Evolutionary conservation across 148 eudicot species (phyloP), one percentile per base, ranked within the genome.

Genomic region (Rhododendron molle): DNA sequence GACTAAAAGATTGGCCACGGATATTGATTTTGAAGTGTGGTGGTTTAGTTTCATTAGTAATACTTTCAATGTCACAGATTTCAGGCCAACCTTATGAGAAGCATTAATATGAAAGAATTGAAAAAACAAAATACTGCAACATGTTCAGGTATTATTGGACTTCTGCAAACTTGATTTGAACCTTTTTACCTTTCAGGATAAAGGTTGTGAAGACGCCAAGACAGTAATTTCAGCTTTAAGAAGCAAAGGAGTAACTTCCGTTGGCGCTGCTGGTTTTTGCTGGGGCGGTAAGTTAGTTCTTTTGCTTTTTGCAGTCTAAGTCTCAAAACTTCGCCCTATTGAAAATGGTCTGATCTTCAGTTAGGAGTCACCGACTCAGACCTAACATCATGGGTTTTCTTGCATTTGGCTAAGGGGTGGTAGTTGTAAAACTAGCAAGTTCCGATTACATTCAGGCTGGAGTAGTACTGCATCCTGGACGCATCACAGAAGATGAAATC

Each of bases 381-480:
- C 6, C 83, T 87, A 67, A 32, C 6, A 11, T 77, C 28, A 7
- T 73, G 16, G 38, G 26, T 78, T 85, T 72, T 47, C 38, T 77
- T 56, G 86, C 40, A 18, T 71, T 46, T 62, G 18, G 32, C 40
- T 80, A 86, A 91, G 94, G 93, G 34, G 80, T 86, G 85, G 91
- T 88, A 5, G 93, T 83, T 56, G 88, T 71, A 38, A 86, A 87
- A 85, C 71, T 26, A n/a, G 54, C 93, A 62, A 89, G 85, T 74
- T 81, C 79, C 30, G 89, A 86, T 34, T 83, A 76, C 86, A 89
- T 92, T 77, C 88, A 91, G 56, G 89, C 92, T 80, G 94, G 81
- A 85, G 91, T 92, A 36, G 28, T 86, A 28, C 54, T 92, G 81
- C 94, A 91, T 83, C 94, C 94, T 0, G 89, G 88, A 38, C 88